Base-by-base conservation (phyloP, 495 filamentous ascomycete species). In the Penicillium roqueforti region DNA sequence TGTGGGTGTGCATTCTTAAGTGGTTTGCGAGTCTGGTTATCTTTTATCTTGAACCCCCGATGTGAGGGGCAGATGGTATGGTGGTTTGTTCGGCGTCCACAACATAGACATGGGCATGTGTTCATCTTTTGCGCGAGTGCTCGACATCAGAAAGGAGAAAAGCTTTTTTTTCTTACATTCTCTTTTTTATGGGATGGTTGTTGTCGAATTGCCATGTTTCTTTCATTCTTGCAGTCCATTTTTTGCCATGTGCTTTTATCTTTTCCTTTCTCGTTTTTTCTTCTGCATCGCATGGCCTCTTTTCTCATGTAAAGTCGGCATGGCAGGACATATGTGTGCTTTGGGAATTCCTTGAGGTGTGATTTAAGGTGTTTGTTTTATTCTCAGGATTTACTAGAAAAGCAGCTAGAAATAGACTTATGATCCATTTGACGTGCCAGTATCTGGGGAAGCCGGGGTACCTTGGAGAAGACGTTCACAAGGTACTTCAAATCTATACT, bases 31-130 rank as follows among this genome's bases (percentile, higher is more conserved):
- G 58, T 65, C 55, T 63, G 54, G 57, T 64, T 66, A 53, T 44
- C 45, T 59, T 64, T 67, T 65, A 47, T 53, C 50, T 59, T 61
- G 47, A 61, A 56, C 54, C 60, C 60, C 59, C 60, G 61, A 67
- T 65, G 65, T 62, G 63, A 31, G 66, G 68, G 66, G 62, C 58
- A 58, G 70, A 68, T 58, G 64, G 69, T 62, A 63, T 68, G 65
- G 70, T 68, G 70, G 64, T 62, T 71, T 73, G 62, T 60, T 72
- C 59, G 72, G 72, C 72, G 72, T 75, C 72, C 68, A 69, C 67
- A 67, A 58, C 59, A 75, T 75, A 75, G 72, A 75, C 69, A 61
- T 68, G 72, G 72, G 72, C 72, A 75, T 75, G 71, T 74, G 58
- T 63, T 62, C 39, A 52, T 59, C 53, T 61, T 68, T 65, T 61